Base-by-base conservation (phyloP, 129 eudicot genomes). In the Erigeron canadensis region DNA sequence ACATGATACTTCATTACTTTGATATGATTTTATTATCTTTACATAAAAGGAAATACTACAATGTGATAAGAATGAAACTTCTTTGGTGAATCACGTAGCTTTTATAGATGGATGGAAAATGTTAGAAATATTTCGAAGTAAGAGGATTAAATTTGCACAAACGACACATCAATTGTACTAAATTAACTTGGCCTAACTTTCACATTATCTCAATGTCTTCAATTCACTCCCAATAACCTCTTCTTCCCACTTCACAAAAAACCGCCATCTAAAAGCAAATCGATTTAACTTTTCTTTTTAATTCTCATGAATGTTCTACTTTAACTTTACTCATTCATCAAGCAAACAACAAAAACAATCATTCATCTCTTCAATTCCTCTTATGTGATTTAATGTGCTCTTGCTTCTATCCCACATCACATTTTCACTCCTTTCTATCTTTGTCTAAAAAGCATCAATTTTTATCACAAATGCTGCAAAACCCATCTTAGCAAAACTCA, bases 311-410 rank as follows among this genome's bases (percentile, higher is more conserved):
- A 79, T 81, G 82, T 69, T 28, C 34, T 77, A 72, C 84, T 70
- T 81, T 81, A 73, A 75, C 86, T 66, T 81, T 81, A 70, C 89
- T 78, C 84, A 70, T 70, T 45, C 19, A 69, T 75, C 80, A 69
- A 80, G 72, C 84, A 70, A 75, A 55, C 69, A 75, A 65, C 56
- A 12, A 72, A 65, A 66, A 15, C 74, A 69, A 65, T 79, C 66
- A 73, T 79, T 67, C 66, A 38, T 46, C 69, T 75, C 76, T 10
- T 41, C 43, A 56, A 23, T 50, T 55, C 72, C 67, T 15, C 8
- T 16, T 10, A 42, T 74, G 61, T 69, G 7, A 66, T 53, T 71
- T 70, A 62, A 63, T 42, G 37, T 41, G 59, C 19, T 79, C 64
- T 72, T 66, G 54, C 82, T 79, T 79, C 69, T 18, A 46, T 8